Percentiles rank a stretch among this genome's conserved stretches.
These are phyloP conservation scores for Lojkania enalia DNA, from an alignment of 2,329 filamentous ascomycete species.

Conservation along the genomic window DNA sequence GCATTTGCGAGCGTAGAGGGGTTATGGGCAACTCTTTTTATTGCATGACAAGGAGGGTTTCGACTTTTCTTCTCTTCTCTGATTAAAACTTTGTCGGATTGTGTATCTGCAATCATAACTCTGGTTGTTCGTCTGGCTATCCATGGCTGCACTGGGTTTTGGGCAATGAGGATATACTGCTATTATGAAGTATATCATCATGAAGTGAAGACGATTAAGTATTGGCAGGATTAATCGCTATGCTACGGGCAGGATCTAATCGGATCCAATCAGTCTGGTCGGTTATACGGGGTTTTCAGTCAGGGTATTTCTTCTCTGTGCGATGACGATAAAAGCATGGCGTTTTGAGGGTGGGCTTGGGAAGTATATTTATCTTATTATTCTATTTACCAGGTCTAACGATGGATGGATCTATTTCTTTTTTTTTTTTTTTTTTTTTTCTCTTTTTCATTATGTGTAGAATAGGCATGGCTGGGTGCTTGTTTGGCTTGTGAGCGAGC, in stretches of 20 bases:
- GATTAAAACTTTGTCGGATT: slow-evolving; percentile 22
- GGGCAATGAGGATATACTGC: too few species aligned
- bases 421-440: slow-evolving; percentile 5
- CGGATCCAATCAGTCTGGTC: too few species aligned
- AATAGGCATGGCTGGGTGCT: slow-evolving; percentile 17
- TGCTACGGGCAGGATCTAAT: too few species aligned
- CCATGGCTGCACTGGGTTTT: too few species aligned
- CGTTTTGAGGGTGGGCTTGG: slow-evolving; percentile 16
- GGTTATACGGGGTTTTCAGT: too few species aligned
- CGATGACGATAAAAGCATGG: slow-evolving; percentile 29
- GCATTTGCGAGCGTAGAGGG: slow-evolving; percentile 40
- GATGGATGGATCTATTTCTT: neutral
- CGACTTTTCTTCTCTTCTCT: slow-evolving; percentile 5
- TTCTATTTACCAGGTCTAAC: too few species aligned
- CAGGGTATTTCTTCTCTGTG: too few species aligned
- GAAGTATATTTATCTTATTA: too few species aligned
- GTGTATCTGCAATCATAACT: slow-evolving; percentile 21
- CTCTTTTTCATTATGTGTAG: slow-evolving; percentile 20
- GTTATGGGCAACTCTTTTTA: slow-evolving; percentile 15
- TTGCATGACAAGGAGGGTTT: slow-evolving; percentile 20
- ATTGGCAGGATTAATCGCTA: too few species aligned
- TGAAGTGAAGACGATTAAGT: too few species aligned
- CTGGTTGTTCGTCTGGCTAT: slow-evolving; percentile 3
- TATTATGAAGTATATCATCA: too few species aligned
- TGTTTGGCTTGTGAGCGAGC: neutral